Base-by-base conservation (phyloP, 768 basidiomycete species). In the Mycena epipterygia region DNA sequence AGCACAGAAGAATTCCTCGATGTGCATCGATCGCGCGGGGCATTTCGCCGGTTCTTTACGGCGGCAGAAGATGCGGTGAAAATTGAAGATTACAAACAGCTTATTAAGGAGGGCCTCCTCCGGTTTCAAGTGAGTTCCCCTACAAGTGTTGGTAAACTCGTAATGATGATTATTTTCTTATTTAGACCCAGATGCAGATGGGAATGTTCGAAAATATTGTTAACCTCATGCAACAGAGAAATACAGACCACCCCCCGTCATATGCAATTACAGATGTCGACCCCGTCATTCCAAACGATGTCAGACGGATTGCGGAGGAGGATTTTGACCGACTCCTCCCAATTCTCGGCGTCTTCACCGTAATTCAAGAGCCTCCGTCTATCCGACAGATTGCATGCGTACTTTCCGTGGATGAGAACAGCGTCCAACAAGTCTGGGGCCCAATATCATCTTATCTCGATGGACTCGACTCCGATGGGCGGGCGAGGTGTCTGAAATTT, bases 161-260 rank as follows among this genome's bases (percentile, higher is more conserved):
- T n/a, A 30, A 57, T 11, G 42, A n/a, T 23, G 17, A 42, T 30
- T 11, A 25, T n/a, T 44, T 49, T 49, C 4, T n/a, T 2, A n/a
- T n/a, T n/a, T 29, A 65, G 64, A 33, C 49, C 33, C 30, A 46
- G 35, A 49, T 66, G 44, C 44, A 66, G 4, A 66, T 66, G 33
- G 5, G 56, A 33, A 57, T 23, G 13, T 56, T 49, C 19, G 64
- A 57, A 37, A 58, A 66, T 19, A 21, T 66, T 11, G 6, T 66
- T n/a, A n/a, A n/a, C 27, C 32, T n/a, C 17, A 3, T 66, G 35
- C n/a, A n/a, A n/a, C n/a, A n/a, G n/a, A n/a, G n/a, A n/a, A n/a
- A n/a, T n/a, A n/a, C n/a, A n/a, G n/a, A n/a, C n/a, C n/a, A n/a
- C n/a, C n/a, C n/a, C n/a, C n/a, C n/a, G n/a, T n/a, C n/a, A n/a